phyloP scores from a whole-genome alignment of 768 basidiomycete genomes.

The Rhodotorula kratochvilovae region DNA sequence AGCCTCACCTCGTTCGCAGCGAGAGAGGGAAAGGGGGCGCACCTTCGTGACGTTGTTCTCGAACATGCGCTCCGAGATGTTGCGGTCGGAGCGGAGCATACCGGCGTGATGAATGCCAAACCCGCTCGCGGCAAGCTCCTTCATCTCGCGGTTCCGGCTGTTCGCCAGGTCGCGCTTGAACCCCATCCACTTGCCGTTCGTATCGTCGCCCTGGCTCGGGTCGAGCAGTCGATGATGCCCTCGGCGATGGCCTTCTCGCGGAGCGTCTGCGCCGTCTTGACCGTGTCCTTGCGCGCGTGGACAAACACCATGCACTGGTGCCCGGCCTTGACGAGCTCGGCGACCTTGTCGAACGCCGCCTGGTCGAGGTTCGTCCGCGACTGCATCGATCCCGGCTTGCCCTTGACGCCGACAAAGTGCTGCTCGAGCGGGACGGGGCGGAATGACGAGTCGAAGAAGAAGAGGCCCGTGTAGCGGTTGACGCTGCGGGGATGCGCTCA shows the following conservation, averaged over 20 bases:
- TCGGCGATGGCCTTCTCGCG: constrained; percentile 67
- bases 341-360: constrained; percentile 80
- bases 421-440: constrained; percentile 93
- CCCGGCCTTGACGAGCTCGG: constrained; percentile 76
- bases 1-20: background rate
- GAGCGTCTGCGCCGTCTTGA: constrained; percentile 77
- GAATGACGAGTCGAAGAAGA: constrained; percentile 97
- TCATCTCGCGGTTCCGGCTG: constrained; percentile 94
- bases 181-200: constrained; percentile 55
- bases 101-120: constrained; percentile 99
- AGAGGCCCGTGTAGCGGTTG: constrained; percentile 76
- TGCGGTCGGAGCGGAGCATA: constrained; percentile 89
- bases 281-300: constrained; percentile 95
- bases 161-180: constrained; percentile 73
- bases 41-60: constrained; percentile 88
- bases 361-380: constrained; percentile 81
- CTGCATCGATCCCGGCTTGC: constrained; percentile 68
- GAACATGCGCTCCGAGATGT: constrained; percentile 92
- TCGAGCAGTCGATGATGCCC: constrained; percentile 70
- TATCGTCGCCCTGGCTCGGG: constrained; percentile 48
- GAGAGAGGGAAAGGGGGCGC: constrained; percentile 1
- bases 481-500: constrained; percentile 55
- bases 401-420: constrained; percentile 88
- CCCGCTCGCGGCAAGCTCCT: constrained; percentile 79
- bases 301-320: constrained; percentile 99